Conservation (phyloP, 2,329 filamentous ascomycete species). For the Hypocreales sp. region DNA sequence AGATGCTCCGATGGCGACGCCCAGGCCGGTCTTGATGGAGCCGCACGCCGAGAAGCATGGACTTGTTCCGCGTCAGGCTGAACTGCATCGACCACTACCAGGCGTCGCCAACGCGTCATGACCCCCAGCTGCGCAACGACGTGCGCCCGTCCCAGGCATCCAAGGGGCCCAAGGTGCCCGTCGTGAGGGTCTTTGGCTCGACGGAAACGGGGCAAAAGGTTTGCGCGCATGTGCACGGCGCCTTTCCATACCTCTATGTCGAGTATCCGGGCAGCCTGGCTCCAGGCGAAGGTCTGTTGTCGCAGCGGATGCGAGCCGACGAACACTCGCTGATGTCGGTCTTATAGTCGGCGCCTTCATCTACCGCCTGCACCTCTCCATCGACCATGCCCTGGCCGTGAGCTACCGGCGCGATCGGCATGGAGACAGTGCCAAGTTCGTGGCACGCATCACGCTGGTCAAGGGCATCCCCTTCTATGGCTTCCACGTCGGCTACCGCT, state of each 20-base stretch:
- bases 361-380: slow-evolving; percentile 63
- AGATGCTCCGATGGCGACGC: background rate
- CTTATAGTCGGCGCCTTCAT: slow-evolving; percentile 57
- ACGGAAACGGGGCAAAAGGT: slow-evolving; percentile 93
- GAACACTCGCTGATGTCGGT: slow-evolving; percentile 6
- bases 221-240: slow-evolving; percentile 89
- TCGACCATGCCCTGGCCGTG: slow-evolving; percentile 77
- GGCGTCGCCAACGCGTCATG: slow-evolving; percentile 59
- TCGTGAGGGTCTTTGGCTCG: slow-evolving; percentile 81
- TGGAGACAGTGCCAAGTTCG: slow-evolving; percentile 52
- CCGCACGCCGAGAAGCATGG: slow-evolving; percentile 19
- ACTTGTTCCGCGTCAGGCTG: slow-evolving; percentile 75
- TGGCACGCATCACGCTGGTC: slow-evolving; percentile 79
- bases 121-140: slow-evolving; percentile 60
- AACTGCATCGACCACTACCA: slow-evolving; percentile 97
- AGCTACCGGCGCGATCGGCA: slow-evolving; percentile 68
- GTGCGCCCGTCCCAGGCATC: slow-evolving; percentile 40
- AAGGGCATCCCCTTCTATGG: slow-evolving; percentile 95
- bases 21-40: slow-evolving; percentile 6
- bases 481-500: slow-evolving; percentile 80
- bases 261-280: slow-evolving; percentile 61
- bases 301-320: too few species aligned
- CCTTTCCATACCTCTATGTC: slow-evolving; percentile 89
- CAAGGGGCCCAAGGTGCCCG: slow-evolving; percentile 60
- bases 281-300: slow-evolving; percentile 50